Evolutionary conservation across 306 rosid species (phyloP).

Genomic region (Lagenaria siceraria): DNA sequence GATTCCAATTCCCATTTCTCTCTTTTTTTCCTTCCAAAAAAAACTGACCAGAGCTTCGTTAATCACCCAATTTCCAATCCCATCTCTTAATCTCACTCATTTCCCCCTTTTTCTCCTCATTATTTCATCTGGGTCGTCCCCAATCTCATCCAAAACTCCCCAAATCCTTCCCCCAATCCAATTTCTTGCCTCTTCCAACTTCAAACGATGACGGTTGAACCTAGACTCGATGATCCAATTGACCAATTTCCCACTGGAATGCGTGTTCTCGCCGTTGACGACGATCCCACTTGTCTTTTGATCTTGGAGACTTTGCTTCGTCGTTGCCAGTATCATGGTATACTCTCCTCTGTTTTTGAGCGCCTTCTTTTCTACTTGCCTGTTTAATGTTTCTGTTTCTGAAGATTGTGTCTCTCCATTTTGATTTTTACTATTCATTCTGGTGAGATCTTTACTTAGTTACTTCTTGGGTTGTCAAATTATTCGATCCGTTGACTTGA

Average conservation of each 20-base stretch:
- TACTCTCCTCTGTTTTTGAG: conserved; percentile 1
- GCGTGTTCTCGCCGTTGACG: conserved; percentile 98
- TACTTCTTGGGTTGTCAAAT: neutral
- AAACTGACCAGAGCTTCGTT: neutral
- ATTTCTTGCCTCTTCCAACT: neutral
- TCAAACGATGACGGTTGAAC: conserved; percentile 31
- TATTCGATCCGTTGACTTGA: neutral
- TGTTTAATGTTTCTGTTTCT: neutral
- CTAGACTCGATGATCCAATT: conserved; percentile 30
- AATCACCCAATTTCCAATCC: neutral
- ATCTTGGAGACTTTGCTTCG: conserved; percentile 69
- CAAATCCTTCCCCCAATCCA: neutral
- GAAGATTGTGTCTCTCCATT: neutral
- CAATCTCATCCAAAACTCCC: neutral
- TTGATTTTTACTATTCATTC: neutral
- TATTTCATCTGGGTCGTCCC: neutral
- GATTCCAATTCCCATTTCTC: neutral
- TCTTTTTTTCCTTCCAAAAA: neutral
- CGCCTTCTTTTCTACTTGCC: neutral
- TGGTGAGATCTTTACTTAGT: neutral
- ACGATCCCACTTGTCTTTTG: conserved; percentile 71
- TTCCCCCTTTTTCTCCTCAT: neutral
- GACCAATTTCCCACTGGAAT: conserved; percentile 77
- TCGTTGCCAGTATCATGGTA: conserved; percentile 88
- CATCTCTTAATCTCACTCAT: neutral